Evolutionary conservation across 2,329 filamentous ascomycete genomes (phyloP).

Genomic region (Aspergillus pseudoglaucus): DNA sequence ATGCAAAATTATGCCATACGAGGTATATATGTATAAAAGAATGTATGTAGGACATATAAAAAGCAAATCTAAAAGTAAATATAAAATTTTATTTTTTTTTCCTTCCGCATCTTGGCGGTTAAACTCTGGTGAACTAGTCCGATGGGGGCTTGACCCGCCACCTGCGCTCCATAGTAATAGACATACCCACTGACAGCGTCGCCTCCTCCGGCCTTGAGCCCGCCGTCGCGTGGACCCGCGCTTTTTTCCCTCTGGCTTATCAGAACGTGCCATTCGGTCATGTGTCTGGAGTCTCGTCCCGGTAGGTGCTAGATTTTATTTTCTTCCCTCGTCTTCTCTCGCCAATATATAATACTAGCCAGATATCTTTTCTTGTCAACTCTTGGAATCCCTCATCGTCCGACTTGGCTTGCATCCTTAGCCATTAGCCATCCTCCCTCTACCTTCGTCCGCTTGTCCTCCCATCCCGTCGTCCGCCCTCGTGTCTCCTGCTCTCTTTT

Average conservation of each 20-base stretch:
- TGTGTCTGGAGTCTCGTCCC: background rate
- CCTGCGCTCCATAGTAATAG: background rate
- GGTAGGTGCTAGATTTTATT: background rate
- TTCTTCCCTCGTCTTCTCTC: background rate
- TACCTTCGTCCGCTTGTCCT: too few relatives aligned
- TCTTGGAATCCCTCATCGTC: slow-evolving; percentile 6
- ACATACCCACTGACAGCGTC: background rate
- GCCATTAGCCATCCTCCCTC: too few relatives aligned
- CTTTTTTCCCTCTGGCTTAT: background rate
- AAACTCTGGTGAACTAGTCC: too few relatives aligned
- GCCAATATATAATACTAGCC: slow-evolving; percentile 12
- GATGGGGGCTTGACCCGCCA: background rate
- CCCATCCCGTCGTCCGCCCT: background rate
- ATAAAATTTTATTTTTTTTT: background rate
- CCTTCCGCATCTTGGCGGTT: too few relatives aligned
- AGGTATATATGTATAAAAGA: background rate
- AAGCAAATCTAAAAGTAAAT: background rate
- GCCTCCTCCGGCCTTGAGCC: background rate
- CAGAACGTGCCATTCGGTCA: background rate
- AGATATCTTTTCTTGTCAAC: background rate
- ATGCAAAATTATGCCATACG: background rate
- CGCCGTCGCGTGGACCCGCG: background rate
- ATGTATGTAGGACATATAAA: background rate
- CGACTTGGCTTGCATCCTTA: slow-evolving; percentile 15
- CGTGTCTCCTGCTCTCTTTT: slow-evolving; percentile 1